phyloP scores from a whole-genome alignment of 345 rosid genomes.

The Citrus unshiu region DNA sequence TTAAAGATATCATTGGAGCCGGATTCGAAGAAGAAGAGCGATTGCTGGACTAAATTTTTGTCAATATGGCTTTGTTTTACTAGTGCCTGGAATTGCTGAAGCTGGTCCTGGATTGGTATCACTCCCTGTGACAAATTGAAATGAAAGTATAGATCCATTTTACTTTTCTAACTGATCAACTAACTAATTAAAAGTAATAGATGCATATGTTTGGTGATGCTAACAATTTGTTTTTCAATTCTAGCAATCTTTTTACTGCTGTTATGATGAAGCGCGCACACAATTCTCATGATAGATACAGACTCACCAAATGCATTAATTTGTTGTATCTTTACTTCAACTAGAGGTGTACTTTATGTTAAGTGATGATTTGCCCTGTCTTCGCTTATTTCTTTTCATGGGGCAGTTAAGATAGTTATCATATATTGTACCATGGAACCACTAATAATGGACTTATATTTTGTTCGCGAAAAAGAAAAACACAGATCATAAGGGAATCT shows the following conservation, averaged over 20 bases:
- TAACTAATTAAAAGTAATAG: too few relatives aligned
- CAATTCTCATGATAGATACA: neutral
- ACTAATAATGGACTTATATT: too few relatives aligned
- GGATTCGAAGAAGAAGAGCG: slow-evolving; percentile 52
- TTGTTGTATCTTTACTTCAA: neutral
- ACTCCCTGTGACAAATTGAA: slow-evolving; percentile 33
- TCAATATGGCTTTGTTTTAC: slow-evolving; percentile 35
- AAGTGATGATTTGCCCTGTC: too few relatives aligned
- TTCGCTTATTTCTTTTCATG: neutral
- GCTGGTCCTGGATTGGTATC: slow-evolving; percentile 47
- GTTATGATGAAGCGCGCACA: neutral
- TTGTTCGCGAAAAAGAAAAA: too few relatives aligned
- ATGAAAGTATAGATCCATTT: neutral
- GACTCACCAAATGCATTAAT: neutral
- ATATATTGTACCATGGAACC: too few relatives aligned
- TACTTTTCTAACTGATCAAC: too few relatives aligned
- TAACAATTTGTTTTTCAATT: neutral
- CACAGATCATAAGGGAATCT: too few relatives aligned
- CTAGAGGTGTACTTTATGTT: neutral
- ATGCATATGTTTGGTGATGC: neutral
- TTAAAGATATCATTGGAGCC: slow-evolving; percentile 65
- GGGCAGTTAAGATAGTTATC: too few relatives aligned
- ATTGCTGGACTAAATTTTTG: slow-evolving; percentile 21
- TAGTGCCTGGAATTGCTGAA: slow-evolving; percentile 44
- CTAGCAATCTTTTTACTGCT: neutral